Percentiles rank a stretch among this genome's conserved stretches.
Evolutionary conservation across 2,329 filamentous ascomycete species (phyloP).

Genomic region (Rugonectria rugulosa): DNA sequence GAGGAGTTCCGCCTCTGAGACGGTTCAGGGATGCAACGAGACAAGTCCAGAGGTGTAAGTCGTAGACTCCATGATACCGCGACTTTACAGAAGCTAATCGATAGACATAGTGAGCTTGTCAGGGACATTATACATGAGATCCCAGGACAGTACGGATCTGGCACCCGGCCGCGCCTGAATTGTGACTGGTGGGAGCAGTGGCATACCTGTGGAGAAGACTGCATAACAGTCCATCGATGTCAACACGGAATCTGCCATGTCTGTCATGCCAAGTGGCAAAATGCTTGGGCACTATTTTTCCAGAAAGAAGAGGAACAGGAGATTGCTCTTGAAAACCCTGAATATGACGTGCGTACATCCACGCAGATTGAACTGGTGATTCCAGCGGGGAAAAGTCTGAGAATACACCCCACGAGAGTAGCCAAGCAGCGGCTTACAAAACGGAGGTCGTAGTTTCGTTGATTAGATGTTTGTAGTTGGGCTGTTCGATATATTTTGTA

Average conservation of each 20-base stretch:
- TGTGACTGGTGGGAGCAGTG: slow-evolving; percentile 36
- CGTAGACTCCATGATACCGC: neutral
- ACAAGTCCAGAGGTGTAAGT: neutral
- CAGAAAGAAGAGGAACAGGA: slow-evolving; percentile 20
- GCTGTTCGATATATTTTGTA: neutral
- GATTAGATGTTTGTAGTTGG: neutral
- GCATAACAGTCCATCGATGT: slow-evolving; percentile 31
- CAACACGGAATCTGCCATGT: slow-evolving; percentile 21
- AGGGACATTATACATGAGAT: too few relatives aligned
- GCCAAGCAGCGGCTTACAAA: slow-evolving; percentile 21
- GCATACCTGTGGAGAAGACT: slow-evolving; percentile 27
- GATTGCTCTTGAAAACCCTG: slow-evolving; percentile 15
- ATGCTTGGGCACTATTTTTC: slow-evolving; percentile 26
- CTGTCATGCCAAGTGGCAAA: slow-evolving; percentile 33
- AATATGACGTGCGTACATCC: neutral
- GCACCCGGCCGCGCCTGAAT: slow-evolving; percentile 15
- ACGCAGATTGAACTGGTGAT: neutral
- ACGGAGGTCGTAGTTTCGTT: neutral
- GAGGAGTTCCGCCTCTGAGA: neutral
- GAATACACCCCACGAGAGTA: slow-evolving; percentile 28
- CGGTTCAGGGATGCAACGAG: neutral
- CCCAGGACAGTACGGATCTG: slow-evolving; percentile 25
- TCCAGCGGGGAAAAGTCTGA: slow-evolving; percentile 25
- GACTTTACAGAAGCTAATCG: slow-evolving; percentile 6
- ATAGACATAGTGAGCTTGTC: neutral